These are phyloP conservation scores for Achaetomium macrosporum DNA, from an alignment of 2,329 filamentous ascomycete genomes.

Conservation along the genomic window DNA sequence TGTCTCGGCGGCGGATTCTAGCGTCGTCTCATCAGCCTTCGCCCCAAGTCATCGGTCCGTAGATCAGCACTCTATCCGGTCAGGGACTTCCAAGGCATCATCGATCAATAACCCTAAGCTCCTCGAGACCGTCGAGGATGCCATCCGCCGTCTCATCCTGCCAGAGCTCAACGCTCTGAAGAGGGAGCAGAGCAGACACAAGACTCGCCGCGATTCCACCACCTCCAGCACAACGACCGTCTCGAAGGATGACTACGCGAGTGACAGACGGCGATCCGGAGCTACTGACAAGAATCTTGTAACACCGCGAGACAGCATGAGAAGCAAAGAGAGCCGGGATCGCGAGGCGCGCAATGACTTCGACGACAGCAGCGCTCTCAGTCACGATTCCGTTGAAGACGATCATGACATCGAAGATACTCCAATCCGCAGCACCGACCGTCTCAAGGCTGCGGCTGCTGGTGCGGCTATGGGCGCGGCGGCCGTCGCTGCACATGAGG, in stretches of 20 bases:
- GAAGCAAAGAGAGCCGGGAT: constrained; percentile 41
- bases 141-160: constrained; percentile 80
- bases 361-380: constrained; percentile 43
- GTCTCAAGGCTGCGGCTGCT: constrained; percentile 40
- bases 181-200: constrained; percentile 75
- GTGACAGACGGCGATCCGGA: constrained; percentile 56
- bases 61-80: constrained; percentile 49
- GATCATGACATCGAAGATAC: constrained; percentile 40
- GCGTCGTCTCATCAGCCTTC: constrained; percentile 48
- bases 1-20: constrained; percentile 49
- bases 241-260: constrained; percentile 52
- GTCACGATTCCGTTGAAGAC: constrained; percentile 42
- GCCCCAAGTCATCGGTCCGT: constrained; percentile 50
- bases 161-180: constrained; percentile 90
- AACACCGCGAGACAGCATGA: constrained; percentile 47
- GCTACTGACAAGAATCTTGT: constrained; percentile 47
- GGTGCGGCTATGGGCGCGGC: constrained; percentile 38
- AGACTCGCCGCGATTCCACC: constrained; percentile 62
- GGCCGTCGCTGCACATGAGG: constrained; percentile 30
- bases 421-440: constrained; percentile 39
- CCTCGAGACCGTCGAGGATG: constrained; percentile 87
- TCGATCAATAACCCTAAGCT: constrained; percentile 90
- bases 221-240: constrained; percentile 50
- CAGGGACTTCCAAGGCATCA: constrained; percentile 49
- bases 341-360: constrained; percentile 52